Conservation (phyloP, 441 rosid genomes). For the Mallotus repandus region DNA sequence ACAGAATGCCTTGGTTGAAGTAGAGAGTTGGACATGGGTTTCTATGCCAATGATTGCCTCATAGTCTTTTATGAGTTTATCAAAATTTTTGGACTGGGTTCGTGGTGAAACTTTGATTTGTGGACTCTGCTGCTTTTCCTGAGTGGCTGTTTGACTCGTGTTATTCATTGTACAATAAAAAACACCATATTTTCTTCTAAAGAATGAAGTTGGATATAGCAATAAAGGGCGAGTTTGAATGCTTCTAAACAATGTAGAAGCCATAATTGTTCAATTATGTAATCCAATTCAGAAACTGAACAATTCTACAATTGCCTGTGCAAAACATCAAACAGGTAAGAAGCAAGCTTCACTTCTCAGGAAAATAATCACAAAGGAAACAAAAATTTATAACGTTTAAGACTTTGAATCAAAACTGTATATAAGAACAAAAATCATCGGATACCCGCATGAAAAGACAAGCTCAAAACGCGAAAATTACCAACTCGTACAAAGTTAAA, state of each 20-base stretch:
- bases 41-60: constrained; percentile 91
- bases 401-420: neutral
- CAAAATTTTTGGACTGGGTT: constrained; percentile 41
- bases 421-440: neutral
- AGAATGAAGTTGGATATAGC: constrained; percentile 40
- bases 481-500: neutral
- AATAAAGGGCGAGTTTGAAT: constrained; percentile 50
- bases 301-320: constrained; percentile 20
- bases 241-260: constrained; percentile 52
- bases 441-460: constrained; percentile 10
- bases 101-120: constrained; percentile 47
- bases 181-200: constrained; percentile 44
- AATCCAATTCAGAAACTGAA: constrained; percentile 19
- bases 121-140: constrained; percentile 45
- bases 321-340: constrained; percentile 37
- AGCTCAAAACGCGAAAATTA: neutral
- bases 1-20: constrained; percentile 86
- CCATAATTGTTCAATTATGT: constrained; percentile 42
- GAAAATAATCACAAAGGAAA: neutral
- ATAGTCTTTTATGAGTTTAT: constrained; percentile 51
- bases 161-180: constrained; percentile 45
- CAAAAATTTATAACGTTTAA: neutral
- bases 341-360: constrained; percentile 23
- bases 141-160: constrained; percentile 50
- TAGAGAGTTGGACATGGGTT: constrained; percentile 90